phyloP scores from a whole-genome alignment of 805 yeast genomes.

The Huiozyma sinensis region DNA sequence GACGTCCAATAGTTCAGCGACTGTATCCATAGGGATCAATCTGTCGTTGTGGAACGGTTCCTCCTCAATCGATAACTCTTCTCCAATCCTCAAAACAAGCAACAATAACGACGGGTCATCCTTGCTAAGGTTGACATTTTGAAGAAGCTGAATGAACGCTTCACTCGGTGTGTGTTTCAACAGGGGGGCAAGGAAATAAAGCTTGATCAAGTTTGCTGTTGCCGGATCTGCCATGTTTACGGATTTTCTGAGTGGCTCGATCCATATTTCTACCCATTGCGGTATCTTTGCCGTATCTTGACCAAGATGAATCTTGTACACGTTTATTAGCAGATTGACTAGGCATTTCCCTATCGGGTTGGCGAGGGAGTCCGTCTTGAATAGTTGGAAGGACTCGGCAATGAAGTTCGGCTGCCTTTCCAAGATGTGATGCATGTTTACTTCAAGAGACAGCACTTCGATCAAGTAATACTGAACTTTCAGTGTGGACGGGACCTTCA shows the following conservation, averaged over 20 bases:
- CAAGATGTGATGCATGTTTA: slow-evolving; percentile 35
- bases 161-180: slow-evolving; percentile 39
- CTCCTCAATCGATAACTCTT: slow-evolving; percentile 42
- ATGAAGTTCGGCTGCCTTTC: slow-evolving; percentile 37
- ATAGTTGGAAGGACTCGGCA: slow-evolving; percentile 35
- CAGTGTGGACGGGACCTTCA: slow-evolving; percentile 39
- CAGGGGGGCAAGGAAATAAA: slow-evolving; percentile 52
- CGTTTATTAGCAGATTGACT: slow-evolving; percentile 29
- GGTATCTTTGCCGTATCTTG: slow-evolving; percentile 4
- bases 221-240: slow-evolving; percentile 22
- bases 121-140: slow-evolving; percentile 13
- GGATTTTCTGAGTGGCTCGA: slow-evolving; percentile 26
- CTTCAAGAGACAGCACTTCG: slow-evolving; percentile 43
- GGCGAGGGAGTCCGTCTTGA: slow-evolving; percentile 50
- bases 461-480: slow-evolving; percentile 52
- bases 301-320: slow-evolving; percentile 26
- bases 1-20: slow-evolving; percentile 36
- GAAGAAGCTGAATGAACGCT: slow-evolving; percentile 32
- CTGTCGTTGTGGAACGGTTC: slow-evolving; percentile 37
- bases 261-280: slow-evolving; percentile 48
- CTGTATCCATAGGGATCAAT: slow-evolving; percentile 26
- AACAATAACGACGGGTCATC: slow-evolving; percentile 33
- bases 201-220: slow-evolving; percentile 38
- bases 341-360: slow-evolving; percentile 55
- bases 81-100: slow-evolving; percentile 53